Percentiles rank a stretch among this genome's conserved stretches.
Evolutionary conservation across 2,329 filamentous ascomycete genomes (phyloP).

Genomic region (Akanthomyces dipterigenus): DNA sequence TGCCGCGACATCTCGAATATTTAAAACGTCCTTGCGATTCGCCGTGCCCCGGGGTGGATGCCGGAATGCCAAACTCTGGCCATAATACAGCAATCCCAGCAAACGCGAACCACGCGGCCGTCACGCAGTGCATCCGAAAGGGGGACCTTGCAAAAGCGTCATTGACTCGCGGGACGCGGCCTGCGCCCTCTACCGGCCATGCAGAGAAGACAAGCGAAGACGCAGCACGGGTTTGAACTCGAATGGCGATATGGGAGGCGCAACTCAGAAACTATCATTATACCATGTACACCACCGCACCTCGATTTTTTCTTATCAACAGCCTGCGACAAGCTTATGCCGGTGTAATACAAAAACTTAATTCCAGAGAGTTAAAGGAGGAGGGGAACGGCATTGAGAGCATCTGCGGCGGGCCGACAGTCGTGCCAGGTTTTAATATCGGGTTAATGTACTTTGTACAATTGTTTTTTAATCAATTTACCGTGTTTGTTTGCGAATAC

Average conservation of each 20-base stretch:
- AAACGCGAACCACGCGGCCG: not conserved
- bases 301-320: slow-evolving; percentile 14
- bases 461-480: slow-evolving; percentile 1
- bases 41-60: not conserved
- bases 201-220: not conserved
- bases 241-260: not conserved
- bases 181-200: not conserved
- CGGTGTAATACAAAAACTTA: slow-evolving; percentile 6
- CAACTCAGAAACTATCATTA: not conserved
- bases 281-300: slow-evolving; percentile 11
- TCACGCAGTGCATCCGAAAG: not conserved
- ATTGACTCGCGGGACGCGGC: not conserved
- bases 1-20: not conserved
- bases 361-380: not conserved
- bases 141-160: not conserved
- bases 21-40: not conserved
- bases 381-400: not conserved
- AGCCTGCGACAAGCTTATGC: not conserved
- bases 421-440: slow-evolving; percentile 7
- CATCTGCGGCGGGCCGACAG: slow-evolving; percentile 7
- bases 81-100: not conserved
- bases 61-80: not conserved
- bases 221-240: not conserved
- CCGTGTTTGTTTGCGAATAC: not conserved
- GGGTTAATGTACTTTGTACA: slow-evolving; percentile 5